Conservation (phyloP, 2,329 filamentous ascomycete genomes). For the Fusarium tjaetaba region DNA sequence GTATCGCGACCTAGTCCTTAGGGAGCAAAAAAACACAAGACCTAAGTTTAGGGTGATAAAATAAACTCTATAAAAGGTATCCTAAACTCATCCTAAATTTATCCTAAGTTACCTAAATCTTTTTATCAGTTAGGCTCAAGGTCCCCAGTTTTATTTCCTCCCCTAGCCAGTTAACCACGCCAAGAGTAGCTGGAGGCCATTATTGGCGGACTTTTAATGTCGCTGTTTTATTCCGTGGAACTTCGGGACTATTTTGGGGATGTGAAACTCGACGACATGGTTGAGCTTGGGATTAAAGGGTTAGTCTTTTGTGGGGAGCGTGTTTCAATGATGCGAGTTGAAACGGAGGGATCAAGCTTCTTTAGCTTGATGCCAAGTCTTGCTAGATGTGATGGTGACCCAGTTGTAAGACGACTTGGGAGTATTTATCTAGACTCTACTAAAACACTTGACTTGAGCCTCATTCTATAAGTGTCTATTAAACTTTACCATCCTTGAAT, state of each 20-base stretch:
- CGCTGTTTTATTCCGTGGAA: slow-evolving; percentile 4
- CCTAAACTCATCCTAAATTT: too few relatives aligned
- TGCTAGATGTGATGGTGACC: not conserved
- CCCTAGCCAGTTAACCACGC: not conserved
- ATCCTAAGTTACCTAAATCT: too few relatives aligned
- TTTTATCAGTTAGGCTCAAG: too few relatives aligned
- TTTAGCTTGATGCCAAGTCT: not conserved
- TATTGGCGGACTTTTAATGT: slow-evolving; percentile 12
- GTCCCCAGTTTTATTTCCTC: too few relatives aligned
- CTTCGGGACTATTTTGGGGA: not conserved
- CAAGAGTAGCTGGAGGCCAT: not conserved
- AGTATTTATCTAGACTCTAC: fast-evolving
- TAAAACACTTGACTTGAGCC: fast-evolving
- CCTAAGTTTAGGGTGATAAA: too few relatives aligned
- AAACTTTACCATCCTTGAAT: fast-evolving
- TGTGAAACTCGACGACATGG: slow-evolving; percentile 2
- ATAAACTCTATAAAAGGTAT: too few relatives aligned
- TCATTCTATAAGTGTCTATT: fast-evolving
- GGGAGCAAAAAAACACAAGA: too few relatives aligned
- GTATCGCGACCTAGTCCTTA: not conserved
- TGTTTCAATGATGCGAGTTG: slow-evolving; percentile 5
- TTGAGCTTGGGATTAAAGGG: slow-evolving; percentile 16
- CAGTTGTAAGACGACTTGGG: fast-evolving
- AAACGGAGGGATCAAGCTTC: not conserved
- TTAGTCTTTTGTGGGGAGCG: not conserved